These are phyloP conservation scores for Cucurbita moschata DNA, from an alignment of 306 rosid species.

Conservation along the genomic window DNA sequence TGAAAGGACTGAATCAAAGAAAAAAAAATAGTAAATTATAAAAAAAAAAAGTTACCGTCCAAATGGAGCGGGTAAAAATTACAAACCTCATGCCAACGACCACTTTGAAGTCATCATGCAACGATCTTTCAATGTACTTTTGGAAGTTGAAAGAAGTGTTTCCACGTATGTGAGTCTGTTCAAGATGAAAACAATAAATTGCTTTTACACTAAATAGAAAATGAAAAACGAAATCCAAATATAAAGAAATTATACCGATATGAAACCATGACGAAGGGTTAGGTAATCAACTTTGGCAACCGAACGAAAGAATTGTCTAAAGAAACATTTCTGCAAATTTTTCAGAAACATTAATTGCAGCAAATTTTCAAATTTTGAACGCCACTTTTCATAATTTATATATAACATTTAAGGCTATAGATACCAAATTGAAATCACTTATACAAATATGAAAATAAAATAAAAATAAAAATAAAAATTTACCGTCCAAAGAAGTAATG, in stretches of 20 bases:
- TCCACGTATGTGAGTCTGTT: slow-evolving; percentile 34
- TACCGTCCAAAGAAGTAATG: slow-evolving; percentile 31
- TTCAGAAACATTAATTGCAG: background rate
- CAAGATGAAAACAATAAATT: background rate
- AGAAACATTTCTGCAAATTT: slow-evolving; percentile 40
- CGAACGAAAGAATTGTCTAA: slow-evolving; percentile 39
- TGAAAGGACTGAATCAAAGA: slow-evolving; percentile 25
- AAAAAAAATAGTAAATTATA: background rate
- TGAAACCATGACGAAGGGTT: slow-evolving; percentile 49
- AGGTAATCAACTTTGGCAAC: slow-evolving; percentile 47
- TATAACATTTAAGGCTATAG: too few species aligned
- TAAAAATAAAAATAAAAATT: background rate
- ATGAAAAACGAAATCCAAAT: background rate
- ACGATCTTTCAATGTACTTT: slow-evolving; percentile 33
- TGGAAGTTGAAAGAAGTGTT: slow-evolving; percentile 33
- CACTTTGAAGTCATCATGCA: slow-evolving; percentile 41
- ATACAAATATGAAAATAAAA: too few species aligned
- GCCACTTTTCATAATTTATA: too few species aligned
- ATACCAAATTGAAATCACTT: too few species aligned
- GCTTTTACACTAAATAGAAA: background rate
- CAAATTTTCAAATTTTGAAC: background rate
- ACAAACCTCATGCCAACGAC: slow-evolving; percentile 45
- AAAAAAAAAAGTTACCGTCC: background rate
- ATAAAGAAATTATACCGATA: slow-evolving; percentile 9
- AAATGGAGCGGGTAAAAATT: background rate